Evolutionary conservation across 148 eudicot genomes (phyloP), one percentile per base, ranked within the genome.

Genomic region (Heliamphora exappendiculata): DNA sequence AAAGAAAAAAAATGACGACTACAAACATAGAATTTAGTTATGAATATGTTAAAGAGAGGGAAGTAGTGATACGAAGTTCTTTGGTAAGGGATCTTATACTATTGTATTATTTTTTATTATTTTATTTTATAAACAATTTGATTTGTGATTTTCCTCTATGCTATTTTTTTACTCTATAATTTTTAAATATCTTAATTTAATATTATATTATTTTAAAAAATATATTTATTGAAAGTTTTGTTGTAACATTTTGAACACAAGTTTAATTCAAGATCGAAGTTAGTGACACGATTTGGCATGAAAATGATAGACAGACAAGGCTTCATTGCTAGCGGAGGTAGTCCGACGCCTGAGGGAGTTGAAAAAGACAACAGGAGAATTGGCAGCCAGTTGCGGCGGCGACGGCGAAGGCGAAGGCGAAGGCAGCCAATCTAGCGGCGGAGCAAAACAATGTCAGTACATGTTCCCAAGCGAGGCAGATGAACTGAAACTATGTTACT

Each of bases 281-380:
- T 22, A 24, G 7, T 57, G 14, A 57, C 24, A 31, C 28, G 24
- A 53, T 67, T 45, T 29, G 3, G 10, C 13, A 5, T 1, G 24
- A 70, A 71, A 28, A 28, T 76, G 64, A 5, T 72, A 93, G 98
- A 86, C 93, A 22, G 98, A 94, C 91, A 94, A 94, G 83, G 98
- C 98, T 1, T 88, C 98, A 4, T 81, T 94, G 75, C 80, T 94
- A 55, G 90, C 85, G 7, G 98, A 94, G 74, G 97, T 88, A 66
- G 98, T 94, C 67, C 87, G 96, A 73, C 88, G 86, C 1, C 82
- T 94, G 53, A 88, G 81, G 71, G 97, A 94, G 75, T 85, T 94
- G 5, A 94, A 94, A 75, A 78, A 80, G 74, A 77, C 85, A 53
- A 79, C 93, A 28, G 39, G 85, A 45, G 84, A 81, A 68, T 16